A percentile compares a stretch with the other conserved stretches of the same genome.
Conservation (phyloP, 345 rosid genomes). For the rapeseed (Brassica napus) region Da-Ae NC_063446.1:68936001-68936500, state of each 20-base stretch:
- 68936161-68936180: not conserved
- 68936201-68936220: conserved; percentile 28
- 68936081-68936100: not conserved
- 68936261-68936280: conserved; percentile 31
- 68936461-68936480: conserved; percentile 42
- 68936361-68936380: conserved; percentile 88
- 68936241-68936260: conserved; percentile 51
- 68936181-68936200: conserved; percentile 32
- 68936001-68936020: not conserved
- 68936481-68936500: conserved; percentile 12
- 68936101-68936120: not conserved
- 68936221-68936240: conserved; percentile 37
- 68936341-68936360: conserved; percentile 57
- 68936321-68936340: conserved; percentile 32
- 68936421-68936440: conserved; percentile 34
- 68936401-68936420: conserved; percentile 30
- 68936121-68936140: not conserved
- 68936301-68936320: not conserved
- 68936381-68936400: conserved; percentile 50
- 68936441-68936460: conserved; percentile 43
- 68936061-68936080: not conserved
- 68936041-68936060: not conserved
- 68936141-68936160: not conserved
- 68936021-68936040: not conserved
- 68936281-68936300: conserved; percentile 44